These are phyloP conservation scores for Protomyces arabidopsidicola DNA, from an alignment of 1,139 yeast species.

Conservation along the genomic window DNA sequence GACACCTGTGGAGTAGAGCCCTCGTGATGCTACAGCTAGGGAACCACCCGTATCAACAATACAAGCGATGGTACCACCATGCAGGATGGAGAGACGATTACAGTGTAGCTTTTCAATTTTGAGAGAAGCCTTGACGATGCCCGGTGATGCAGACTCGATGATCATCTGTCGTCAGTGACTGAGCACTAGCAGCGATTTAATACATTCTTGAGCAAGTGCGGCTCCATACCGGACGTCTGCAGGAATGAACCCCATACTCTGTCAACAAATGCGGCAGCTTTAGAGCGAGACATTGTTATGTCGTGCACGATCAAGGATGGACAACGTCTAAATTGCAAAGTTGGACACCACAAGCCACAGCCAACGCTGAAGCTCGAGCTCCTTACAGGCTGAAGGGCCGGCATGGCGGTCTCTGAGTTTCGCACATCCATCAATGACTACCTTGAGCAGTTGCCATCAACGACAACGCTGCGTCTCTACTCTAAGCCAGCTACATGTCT, in stretches of 20 bases:
- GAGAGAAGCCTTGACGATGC: slow-evolving; percentile 15
- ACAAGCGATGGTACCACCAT: slow-evolving; percentile 45
- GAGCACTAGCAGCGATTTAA: slow-evolving; percentile 2
- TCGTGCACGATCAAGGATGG: background rate
- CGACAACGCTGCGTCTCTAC: slow-evolving; percentile 73
- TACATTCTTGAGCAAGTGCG: slow-evolving; percentile 39
- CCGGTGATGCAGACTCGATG: slow-evolving; percentile 9
- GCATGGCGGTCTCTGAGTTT: slow-evolving; percentile 40
- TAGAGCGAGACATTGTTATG: background rate
- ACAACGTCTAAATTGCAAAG: background rate
- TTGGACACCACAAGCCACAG: background rate
- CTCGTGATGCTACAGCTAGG: slow-evolving; percentile 44
- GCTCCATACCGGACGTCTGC: slow-evolving; percentile 41
- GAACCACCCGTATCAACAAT: slow-evolving; percentile 48
- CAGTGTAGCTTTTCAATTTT: slow-evolving; percentile 20
- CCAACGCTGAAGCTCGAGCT: too few species aligned
- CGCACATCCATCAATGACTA: slow-evolving; percentile 82
- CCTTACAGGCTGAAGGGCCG: too few species aligned
- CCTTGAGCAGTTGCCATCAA: slow-evolving; percentile 79
- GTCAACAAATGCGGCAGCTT: slow-evolving; percentile 11
- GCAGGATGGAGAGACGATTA: slow-evolving; percentile 34
- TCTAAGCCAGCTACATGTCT: slow-evolving; percentile 85
- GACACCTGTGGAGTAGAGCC: slow-evolving; percentile 46
- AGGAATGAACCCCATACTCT: slow-evolving; percentile 42
- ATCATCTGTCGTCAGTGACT: background rate